Evolutionary conservation across 2,329 filamentous ascomycete genomes (phyloP).

Genomic region (Fusarium coffeatum): DNA sequence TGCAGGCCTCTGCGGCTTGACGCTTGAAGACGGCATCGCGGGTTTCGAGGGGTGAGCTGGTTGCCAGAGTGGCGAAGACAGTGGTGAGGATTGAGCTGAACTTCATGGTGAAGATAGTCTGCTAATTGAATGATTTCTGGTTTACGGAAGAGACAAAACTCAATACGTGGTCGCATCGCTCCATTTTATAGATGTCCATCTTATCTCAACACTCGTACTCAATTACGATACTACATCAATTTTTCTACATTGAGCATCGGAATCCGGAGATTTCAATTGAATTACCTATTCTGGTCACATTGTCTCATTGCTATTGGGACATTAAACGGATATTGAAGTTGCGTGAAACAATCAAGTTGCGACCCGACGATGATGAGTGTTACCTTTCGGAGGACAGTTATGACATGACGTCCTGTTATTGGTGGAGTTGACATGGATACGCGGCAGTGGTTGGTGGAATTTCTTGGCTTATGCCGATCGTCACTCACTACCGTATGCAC

Average conservation of each 20-base stretch:
- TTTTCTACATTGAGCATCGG: conserved; percentile 21
- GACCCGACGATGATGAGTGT: not conserved
- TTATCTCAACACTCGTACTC: rapidly evolving
- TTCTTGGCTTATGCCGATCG: not conserved
- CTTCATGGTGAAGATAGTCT: conserved; percentile 17
- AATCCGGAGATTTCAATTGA: not conserved
- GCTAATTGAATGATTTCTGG: no score
- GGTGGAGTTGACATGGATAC: conserved; percentile 6
- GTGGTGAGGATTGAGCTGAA: conserved; percentile 19
- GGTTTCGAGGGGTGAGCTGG: conserved; percentile 29
- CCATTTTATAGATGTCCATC: conserved; percentile 16
- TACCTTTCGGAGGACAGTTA: not conserved
- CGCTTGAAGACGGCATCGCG: conserved; percentile 49
- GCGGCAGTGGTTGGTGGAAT: conserved; percentile 2
- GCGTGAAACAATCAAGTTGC: conserved; percentile 17
- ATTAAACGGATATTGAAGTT: not conserved
- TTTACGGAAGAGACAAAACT: not conserved
- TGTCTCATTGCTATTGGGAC: not conserved
- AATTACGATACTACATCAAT: not conserved
- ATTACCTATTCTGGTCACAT: conserved; percentile 17
- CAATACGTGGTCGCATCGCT: not conserved
- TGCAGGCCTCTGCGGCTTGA: conserved; percentile 61
- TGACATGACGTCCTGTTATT: not conserved
- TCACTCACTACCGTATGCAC: not conserved
- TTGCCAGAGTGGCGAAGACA: conserved; percentile 32